phyloP scores from a whole-genome alignment of 1,284 basidiomycete species.

The Stereum hirsutum region DNA sequence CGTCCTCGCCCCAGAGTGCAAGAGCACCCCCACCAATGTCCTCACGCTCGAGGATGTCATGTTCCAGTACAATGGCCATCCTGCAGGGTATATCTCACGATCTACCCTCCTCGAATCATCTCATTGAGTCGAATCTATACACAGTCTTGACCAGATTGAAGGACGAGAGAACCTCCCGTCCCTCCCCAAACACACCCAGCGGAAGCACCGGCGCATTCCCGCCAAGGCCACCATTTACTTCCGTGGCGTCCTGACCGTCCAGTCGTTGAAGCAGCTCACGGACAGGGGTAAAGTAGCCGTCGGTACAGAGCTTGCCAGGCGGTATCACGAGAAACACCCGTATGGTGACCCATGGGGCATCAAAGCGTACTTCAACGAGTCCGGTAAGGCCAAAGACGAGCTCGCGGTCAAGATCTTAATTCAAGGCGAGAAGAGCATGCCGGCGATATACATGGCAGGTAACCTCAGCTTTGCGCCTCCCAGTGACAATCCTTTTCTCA shows the following conservation, averaged over 20 bases:
- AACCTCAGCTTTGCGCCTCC: constrained; percentile 9
- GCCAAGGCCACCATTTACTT: constrained; percentile 24
- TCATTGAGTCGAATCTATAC: neutral
- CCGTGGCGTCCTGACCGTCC: constrained; percentile 36
- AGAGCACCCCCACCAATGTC: constrained; percentile 10
- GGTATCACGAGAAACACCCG: constrained; percentile 12
- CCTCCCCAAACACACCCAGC: constrained; percentile 4
- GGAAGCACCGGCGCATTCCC: constrained; percentile 1
- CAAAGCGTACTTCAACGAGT: neutral
- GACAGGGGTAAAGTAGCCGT: constrained; percentile 29
- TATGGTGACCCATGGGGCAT: constrained; percentile 1
- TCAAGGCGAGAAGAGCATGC: constrained; percentile 13
- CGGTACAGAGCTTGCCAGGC: constrained; percentile 22
- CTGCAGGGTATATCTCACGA: constrained; percentile 16
- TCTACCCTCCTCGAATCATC: neutral
- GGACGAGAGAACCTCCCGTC: neutral
- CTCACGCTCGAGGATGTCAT: constrained; percentile 14
- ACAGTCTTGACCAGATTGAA: constrained; percentile 6
- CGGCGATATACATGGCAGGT: constrained; percentile 36
- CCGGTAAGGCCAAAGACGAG: neutral
- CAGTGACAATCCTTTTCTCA: too few relatives aligned
- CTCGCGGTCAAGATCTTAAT: constrained; percentile 3
- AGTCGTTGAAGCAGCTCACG: constrained; percentile 35
- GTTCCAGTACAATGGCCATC: constrained; percentile 13
- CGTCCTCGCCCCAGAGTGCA: constrained; percentile 14